Conservation (phyloP, 805 yeast genomes). For the Zygotorulaspora sp. region DNA sequence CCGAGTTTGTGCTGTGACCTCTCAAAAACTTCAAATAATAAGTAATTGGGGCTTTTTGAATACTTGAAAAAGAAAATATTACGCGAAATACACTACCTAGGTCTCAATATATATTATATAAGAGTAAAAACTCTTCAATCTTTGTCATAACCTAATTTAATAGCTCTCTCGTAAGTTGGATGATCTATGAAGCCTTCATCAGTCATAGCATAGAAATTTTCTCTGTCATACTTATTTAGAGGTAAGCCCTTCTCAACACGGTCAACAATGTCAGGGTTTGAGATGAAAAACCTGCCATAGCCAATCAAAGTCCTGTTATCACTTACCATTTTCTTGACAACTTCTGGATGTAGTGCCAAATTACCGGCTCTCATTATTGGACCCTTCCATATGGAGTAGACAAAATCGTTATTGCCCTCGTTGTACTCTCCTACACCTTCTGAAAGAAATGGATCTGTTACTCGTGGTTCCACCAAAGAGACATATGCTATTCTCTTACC, state of each 20-base stretch:
- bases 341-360: slow-evolving; percentile 27
- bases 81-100: no score
- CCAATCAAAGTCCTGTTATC: slow-evolving; percentile 43
- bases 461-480: slow-evolving; percentile 45
- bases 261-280: slow-evolving; percentile 54
- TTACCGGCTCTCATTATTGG: slow-evolving; percentile 41
- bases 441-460: slow-evolving; percentile 24
- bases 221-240: slow-evolving; percentile 44
- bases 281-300: slow-evolving; percentile 46
- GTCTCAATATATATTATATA: no score
- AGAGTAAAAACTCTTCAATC: no score
- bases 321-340: slow-evolving; percentile 29
- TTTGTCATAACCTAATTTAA: slow-evolving; percentile 7
- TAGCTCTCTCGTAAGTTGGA: slow-evolving; percentile 34
- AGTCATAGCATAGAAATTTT: slow-evolving; percentile 42
- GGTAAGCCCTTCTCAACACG: slow-evolving; percentile 41
- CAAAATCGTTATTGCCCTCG: slow-evolving; percentile 37
- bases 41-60: no score
- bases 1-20: no score
- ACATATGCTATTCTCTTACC: slow-evolving; percentile 40
- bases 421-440: slow-evolving; percentile 30
- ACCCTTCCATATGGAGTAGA: slow-evolving; percentile 44
- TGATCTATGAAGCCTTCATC: slow-evolving; percentile 44
- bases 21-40: no score
- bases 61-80: no score